Evolutionary conservation across 1,139 yeast species (phyloP), one percentile per base, ranked within the genome.

Genomic region (Torulaspora globosa): DNA sequence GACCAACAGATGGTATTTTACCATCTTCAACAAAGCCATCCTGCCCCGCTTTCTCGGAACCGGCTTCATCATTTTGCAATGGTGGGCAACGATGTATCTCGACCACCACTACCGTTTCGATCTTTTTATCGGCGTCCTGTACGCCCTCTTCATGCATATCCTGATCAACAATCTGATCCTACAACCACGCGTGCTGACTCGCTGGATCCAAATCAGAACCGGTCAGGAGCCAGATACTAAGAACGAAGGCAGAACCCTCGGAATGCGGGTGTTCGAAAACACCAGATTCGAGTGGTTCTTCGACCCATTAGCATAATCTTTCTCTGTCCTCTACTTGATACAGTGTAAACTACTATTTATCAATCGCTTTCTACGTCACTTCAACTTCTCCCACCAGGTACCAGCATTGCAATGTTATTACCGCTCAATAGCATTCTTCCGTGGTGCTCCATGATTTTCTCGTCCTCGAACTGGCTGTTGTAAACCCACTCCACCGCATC

Each of bases 401-500:
- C 72, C 27, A 82, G 74, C 96, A 90, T 86, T 42, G 95, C 83
- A 43, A 90, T 80, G 57, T 82, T 84, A 55, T 85, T 84, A n/a
- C 97, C 96, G 66, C 89, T 89, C 56, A 92, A 73, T 47, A 92
- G 74, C 75, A 92, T 83, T 65, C 80, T 82, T 12, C 67, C 67
- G 16, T 57, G 58, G 51, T 62, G 66, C 34, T 56, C 55, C 56
- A 61, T 56, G 14, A 62, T 62, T 78, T 75, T 56, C 78, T 76
- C 45, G 69, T 69, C 48, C 66, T 71, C 46, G 68, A 70, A 42
- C 60, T 67, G 47, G 7, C 48, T 44, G 16, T 47, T 53, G 15
- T 49, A 48, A 2, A 53, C 44, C 52, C 58, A 37, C 65, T 89
- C 97, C 7, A 77, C 76, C 29, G 86, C 97, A 58, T 88, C 82